Evolutionary conservation across 2,329 filamentous ascomycete species (phyloP).

Genomic region (Pseudogymnoascus sp.): DNA sequence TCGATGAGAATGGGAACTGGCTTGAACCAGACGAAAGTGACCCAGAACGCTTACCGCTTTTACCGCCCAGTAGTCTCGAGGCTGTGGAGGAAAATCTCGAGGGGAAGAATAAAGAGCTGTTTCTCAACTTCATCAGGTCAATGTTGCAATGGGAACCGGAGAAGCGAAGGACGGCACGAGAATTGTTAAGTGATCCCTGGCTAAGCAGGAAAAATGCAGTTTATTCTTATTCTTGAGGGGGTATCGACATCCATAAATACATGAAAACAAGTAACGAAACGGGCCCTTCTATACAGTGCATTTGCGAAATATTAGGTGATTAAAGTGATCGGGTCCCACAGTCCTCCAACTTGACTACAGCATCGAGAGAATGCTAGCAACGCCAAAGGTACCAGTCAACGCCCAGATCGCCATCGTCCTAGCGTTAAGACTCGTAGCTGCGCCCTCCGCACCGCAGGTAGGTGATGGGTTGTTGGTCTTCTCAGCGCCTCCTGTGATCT

Average conservation of each 20-base stretch:
- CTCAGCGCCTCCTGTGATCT: background rate
- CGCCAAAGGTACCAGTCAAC: background rate
- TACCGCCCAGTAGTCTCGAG: conserved; percentile 15
- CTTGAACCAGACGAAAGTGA: conserved; percentile 14
- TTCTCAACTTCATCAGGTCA: conserved; percentile 15
- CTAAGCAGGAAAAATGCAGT: background rate
- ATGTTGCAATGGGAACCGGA: conserved; percentile 17
- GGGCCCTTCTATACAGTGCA: background rate
- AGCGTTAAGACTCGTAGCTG: background rate
- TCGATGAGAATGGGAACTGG: conserved; percentile 15
- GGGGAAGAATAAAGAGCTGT: conserved; percentile 15
- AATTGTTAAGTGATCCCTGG: conserved; percentile 15
- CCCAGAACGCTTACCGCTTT: conserved; percentile 14
- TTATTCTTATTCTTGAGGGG: background rate
- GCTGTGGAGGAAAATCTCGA: conserved; percentile 13
- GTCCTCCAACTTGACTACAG: background rate
- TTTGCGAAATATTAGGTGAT: background rate
- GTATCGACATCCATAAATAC: background rate
- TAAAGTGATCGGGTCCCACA: background rate
- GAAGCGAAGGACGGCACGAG: conserved; percentile 15
- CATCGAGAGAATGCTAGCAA: conserved; percentile 13
- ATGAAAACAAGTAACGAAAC: background rate
- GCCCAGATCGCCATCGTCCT: background rate
- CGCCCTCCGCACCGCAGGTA: background rate
- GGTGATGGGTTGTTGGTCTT: background rate